phyloP scores from a whole-genome alignment of 805 yeast species.

The Metschnikowia vanudenii region DNA sequence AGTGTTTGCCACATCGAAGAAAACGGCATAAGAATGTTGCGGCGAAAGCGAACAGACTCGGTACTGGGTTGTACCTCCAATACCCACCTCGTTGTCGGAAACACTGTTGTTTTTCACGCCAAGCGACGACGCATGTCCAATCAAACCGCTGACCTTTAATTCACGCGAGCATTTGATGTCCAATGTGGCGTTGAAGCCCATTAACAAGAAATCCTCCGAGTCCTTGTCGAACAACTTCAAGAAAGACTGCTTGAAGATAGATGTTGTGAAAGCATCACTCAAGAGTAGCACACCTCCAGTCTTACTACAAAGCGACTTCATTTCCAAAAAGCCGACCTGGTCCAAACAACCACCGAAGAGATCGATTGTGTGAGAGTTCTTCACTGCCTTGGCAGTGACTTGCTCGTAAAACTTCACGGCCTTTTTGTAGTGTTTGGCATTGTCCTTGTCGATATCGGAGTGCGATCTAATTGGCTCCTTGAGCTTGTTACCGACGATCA shows the following conservation, averaged over 20 bases:
- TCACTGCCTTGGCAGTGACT: constrained; percentile 64
- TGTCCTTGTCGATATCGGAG: constrained; percentile 89
- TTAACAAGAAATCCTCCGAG: constrained; percentile 77
- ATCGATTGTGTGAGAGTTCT: constrained; percentile 80
- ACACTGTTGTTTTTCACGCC: constrained; percentile 68
- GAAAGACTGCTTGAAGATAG: constrained; percentile 90
- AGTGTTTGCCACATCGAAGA: constrained; percentile 68
- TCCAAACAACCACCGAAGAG: constrained; percentile 94
- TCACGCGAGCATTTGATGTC: constrained; percentile 86
- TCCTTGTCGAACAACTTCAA: constrained; percentile 85
- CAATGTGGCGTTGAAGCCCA: constrained; percentile 87
- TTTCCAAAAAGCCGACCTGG: constrained; percentile 92
- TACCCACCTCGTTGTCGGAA: constrained; percentile 89
- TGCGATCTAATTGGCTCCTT: constrained; percentile 97
- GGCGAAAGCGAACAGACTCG: constrained; percentile 83
- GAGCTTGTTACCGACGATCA: constrained; percentile 86
- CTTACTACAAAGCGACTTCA: constrained; percentile 78
- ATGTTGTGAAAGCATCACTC: constrained; percentile 91
- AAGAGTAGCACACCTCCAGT: constrained; percentile 90
- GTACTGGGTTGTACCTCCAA: constrained; percentile 91
- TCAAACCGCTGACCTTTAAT: constrained; percentile 85
- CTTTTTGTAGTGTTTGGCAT: constrained; percentile 81
- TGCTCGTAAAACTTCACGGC: constrained; percentile 79
- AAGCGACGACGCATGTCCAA: constrained; percentile 86
- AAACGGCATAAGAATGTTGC: constrained; percentile 82